Percentiles rank a stretch among this genome's conserved stretches.
phyloP scores from a whole-genome alignment of 73 alveolate species.

The Paramecium octaurelia region DNA sequence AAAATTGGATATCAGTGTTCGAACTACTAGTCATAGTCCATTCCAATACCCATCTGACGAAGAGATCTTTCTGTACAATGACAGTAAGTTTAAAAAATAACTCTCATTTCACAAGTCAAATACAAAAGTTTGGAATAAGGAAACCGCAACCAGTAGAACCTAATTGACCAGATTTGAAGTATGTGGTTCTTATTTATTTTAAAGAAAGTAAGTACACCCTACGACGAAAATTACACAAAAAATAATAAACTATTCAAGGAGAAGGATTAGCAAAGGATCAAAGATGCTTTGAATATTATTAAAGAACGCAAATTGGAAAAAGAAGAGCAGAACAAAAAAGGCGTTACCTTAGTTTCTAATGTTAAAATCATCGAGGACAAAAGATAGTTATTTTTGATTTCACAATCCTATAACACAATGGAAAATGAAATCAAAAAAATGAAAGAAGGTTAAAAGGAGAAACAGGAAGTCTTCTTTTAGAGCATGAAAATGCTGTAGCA shows the following conservation, averaged over 20 bases:
- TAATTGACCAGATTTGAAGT: conserved; percentile 4
- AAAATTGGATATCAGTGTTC: background rate
- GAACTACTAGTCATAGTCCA: background rate
- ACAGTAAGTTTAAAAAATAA: background rate
- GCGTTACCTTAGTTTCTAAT: background rate
- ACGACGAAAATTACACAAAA: background rate
- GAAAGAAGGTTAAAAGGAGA: background rate
- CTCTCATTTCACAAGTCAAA: background rate
- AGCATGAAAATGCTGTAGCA: background rate
- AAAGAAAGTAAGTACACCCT: background rate
- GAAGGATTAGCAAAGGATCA: background rate
- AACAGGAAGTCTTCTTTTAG: background rate
- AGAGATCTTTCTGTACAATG: background rate
- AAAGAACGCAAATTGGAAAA: background rate
- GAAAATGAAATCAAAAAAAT: background rate
- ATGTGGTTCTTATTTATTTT: background rate
- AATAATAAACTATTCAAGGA: background rate
- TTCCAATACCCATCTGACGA: background rate
- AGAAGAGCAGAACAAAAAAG: background rate
- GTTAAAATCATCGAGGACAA: background rate
- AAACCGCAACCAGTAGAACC: background rate
- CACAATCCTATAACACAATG: background rate
- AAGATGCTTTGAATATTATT: background rate
- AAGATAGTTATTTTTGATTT: background rate
- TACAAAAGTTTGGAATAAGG: conserved; percentile 13